Evolutionary conservation across 2,329 filamentous ascomycete genomes (phyloP).

Genomic region (Lecanicillium sp.): DNA sequence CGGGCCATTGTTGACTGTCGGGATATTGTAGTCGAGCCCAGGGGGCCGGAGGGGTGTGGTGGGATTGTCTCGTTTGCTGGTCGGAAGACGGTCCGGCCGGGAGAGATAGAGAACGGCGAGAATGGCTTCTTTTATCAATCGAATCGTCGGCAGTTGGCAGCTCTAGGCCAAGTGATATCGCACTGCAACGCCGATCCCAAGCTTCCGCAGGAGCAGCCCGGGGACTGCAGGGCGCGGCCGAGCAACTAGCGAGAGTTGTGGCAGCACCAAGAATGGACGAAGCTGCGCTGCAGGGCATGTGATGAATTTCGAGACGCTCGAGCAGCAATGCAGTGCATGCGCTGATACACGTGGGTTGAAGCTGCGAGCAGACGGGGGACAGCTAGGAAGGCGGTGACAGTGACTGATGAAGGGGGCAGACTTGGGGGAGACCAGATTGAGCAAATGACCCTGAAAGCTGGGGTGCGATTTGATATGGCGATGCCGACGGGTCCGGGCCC

Average conservation of each 20-base stretch:
- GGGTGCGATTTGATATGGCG: conserved; percentile 7
- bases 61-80: no score
- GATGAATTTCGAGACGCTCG: background rate
- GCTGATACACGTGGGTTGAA: conserved; percentile 1
- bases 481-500: background rate
- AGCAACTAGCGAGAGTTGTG: conserved; percentile 2
- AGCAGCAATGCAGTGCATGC: background rate
- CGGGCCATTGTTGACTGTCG: conserved; percentile 12
- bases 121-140: no score
- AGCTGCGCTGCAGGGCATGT: background rate
- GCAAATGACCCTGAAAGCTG: conserved; percentile 6
- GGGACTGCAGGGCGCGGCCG: no score
- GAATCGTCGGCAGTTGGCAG: no score
- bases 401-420: background rate
- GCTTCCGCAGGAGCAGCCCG: no score
- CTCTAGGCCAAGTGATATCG: no score
- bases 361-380: background rate
- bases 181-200: no score
- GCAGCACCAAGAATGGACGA: background rate
- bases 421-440: background rate
- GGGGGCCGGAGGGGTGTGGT: background rate
- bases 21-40: background rate
- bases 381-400: no score
- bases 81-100: no score
- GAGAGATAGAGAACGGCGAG: no score